Conservation (phyloP, 1,139 yeast genomes). For the Blastobotrys persicus region DNA sequence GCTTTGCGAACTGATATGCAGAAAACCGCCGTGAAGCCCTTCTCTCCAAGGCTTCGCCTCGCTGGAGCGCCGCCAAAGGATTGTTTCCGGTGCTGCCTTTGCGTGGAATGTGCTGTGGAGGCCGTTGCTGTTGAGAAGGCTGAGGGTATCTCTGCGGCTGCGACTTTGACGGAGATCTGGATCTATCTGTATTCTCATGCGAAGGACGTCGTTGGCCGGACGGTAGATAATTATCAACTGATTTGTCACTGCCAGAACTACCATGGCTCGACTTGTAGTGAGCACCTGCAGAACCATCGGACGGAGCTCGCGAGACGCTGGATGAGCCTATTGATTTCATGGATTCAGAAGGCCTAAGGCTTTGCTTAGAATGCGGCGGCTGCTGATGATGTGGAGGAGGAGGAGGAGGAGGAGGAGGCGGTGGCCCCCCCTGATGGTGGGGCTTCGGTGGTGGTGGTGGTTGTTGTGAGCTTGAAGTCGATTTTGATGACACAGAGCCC, state of each 20-base stretch:
- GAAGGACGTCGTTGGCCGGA: conserved; percentile 1
- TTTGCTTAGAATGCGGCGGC: conserved; percentile 11
- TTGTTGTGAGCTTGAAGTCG: conserved; percentile 11
- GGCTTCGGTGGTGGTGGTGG: conserved; percentile 8
- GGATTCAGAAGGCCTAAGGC: background rate
- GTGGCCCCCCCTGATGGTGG: conserved; percentile 14
- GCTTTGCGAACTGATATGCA: conserved; percentile 86
- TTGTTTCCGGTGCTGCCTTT: conserved; percentile 34
- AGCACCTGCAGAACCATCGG: conserved; percentile 1
- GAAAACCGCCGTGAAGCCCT: conserved; percentile 91
- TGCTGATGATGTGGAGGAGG: conserved; percentile 19
- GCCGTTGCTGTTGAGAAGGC: conserved; percentile 11
- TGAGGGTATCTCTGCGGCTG: conserved; percentile 5
- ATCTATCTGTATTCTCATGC: background rate
- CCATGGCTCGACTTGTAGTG: conserved; percentile 1
- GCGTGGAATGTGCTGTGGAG: conserved; percentile 2
- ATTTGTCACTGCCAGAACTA: conserved; percentile 6
- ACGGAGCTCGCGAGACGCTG: background rate
- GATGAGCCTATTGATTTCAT: background rate
- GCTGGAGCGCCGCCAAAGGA: conserved; percentile 73
- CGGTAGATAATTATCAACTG: background rate
- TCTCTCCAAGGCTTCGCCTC: conserved; percentile 77
- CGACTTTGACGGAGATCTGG: background rate
- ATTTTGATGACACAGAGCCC: conserved; percentile 7
- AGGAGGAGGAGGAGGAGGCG: conserved; percentile 14